phyloP scores from a whole-genome alignment of 805 yeast species.

The Yueomyces sinensis region DNA sequence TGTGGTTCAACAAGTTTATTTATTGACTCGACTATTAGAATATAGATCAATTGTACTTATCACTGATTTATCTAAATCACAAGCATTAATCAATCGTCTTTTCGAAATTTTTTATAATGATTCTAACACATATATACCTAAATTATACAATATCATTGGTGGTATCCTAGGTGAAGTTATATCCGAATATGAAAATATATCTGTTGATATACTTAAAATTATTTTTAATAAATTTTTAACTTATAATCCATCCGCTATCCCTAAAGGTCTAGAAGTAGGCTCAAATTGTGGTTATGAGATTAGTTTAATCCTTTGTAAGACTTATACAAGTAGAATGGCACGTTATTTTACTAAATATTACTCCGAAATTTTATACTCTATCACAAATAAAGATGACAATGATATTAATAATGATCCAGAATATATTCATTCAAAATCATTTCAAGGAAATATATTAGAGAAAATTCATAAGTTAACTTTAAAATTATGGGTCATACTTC shows the following conservation, averaged over 20 bases:
- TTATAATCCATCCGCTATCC: constrained; percentile 15
- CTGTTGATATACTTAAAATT: constrained; percentile 44
- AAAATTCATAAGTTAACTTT: constrained; percentile 51
- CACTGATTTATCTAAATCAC: constrained; percentile 59
- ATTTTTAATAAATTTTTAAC: constrained; percentile 52
- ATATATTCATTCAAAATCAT: constrained; percentile 2
- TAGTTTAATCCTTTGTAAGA: constrained; percentile 53
- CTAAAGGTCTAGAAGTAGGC: constrained; percentile 17
- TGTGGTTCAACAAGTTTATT: constrained; percentile 47
- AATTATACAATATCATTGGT: constrained; percentile 46
- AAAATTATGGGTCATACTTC: constrained; percentile 66
- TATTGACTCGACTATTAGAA: constrained; percentile 58
- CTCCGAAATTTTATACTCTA: constrained; percentile 58
- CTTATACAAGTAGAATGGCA: constrained; percentile 60
- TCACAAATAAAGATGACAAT: constrained; percentile 15
- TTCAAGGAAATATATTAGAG: constrained; percentile 29
- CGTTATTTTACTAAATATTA: constrained; percentile 67
- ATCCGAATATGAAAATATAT: constrained; percentile 54
- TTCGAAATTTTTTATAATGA: constrained; percentile 51
- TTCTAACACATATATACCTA: constrained; percentile 33
- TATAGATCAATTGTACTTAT: constrained; percentile 61
- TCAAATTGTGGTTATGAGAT: constrained; percentile 50
- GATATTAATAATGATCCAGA: constrained; percentile 6
- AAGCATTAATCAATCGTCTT: constrained; percentile 35
- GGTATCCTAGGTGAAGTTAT: constrained; percentile 67